These are phyloP conservation scores for Taphrina communis DNA, from an alignment of 1,139 yeast species.

Conservation along the genomic window DNA sequence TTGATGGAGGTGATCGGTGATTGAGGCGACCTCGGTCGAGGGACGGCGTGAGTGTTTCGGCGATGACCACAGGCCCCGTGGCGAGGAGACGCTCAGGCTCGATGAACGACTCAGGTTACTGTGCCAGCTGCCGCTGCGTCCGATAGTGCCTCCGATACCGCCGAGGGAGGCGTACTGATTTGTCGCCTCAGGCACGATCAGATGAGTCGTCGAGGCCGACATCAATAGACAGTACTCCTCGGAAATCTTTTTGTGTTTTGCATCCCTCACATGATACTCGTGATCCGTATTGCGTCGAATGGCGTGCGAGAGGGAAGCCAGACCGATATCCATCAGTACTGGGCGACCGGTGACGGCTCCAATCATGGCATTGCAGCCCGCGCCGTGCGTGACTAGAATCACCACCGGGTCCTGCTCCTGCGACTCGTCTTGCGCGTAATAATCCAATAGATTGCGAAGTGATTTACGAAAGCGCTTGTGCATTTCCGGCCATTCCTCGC, in stretches of 20 bases:
- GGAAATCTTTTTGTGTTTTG: slow-evolving; percentile 19
- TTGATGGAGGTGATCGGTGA: background rate
- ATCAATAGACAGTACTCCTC: slow-evolving; percentile 25
- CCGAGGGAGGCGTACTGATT: background rate
- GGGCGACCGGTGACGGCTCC: slow-evolving; percentile 51
- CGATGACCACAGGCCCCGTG: slow-evolving; percentile 8
- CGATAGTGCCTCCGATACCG: background rate
- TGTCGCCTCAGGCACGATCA: background rate
- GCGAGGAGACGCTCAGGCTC: slow-evolving; percentile 13
- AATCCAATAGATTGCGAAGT: slow-evolving; percentile 47
- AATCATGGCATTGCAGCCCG: slow-evolving; percentile 54
- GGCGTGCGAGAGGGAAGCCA: slow-evolving; percentile 51
- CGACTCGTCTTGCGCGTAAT: slow-evolving; percentile 45
- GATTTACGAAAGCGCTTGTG: slow-evolving; percentile 51
- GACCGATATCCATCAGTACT: slow-evolving; percentile 50
- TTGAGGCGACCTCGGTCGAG: background rate
- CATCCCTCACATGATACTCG: background rate
- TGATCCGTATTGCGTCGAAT: slow-evolving; percentile 44
- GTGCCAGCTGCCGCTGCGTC: slow-evolving; percentile 19
- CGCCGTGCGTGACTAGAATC: slow-evolving; percentile 54
- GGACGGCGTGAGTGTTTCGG: slow-evolving; percentile 16
- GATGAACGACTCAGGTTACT: slow-evolving; percentile 5
- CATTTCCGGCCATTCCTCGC: slow-evolving; percentile 54
- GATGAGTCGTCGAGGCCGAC: slow-evolving; percentile 7
- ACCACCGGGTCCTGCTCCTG: slow-evolving; percentile 46